Percentiles rank a stretch among this genome's conserved stretches.
These are phyloP conservation scores for Dichomitus squalens DNA, from an alignment of 1,284 basidiomycete genomes.

Conservation along the genomic window DNA sequence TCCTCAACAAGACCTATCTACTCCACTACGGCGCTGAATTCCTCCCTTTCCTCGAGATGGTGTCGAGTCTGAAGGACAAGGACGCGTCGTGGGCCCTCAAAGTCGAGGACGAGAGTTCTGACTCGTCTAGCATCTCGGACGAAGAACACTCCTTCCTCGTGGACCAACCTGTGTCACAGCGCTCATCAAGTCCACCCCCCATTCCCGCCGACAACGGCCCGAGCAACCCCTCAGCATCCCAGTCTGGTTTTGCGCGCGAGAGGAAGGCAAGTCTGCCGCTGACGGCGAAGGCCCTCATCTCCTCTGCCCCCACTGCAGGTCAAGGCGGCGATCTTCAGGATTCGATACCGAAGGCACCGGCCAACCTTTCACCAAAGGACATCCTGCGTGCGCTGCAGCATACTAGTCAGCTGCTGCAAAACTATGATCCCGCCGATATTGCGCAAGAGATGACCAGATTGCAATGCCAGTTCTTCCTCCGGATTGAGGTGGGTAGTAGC, in stretches of 20 bases:
- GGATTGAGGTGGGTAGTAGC: conserved; percentile 59
- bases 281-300: conserved; percentile 42
- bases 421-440: conserved; percentile 59
- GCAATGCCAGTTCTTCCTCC: conserved; percentile 62
- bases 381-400: conserved; percentile 64
- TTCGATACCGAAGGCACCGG: neutral
- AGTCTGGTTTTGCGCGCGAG: conserved; percentile 41
- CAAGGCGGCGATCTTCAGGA: neutral
- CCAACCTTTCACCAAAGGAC: conserved; percentile 41
- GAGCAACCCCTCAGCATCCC: neutral
- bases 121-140: conserved; percentile 51
- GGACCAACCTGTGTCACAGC: conserved; percentile 29
- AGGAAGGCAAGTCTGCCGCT: conserved; percentile 67
- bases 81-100: conserved; percentile 74
- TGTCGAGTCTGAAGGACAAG: conserved; percentile 61
- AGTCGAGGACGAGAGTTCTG: conserved; percentile 66
- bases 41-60: conserved; percentile 71
- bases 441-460: conserved; percentile 79
- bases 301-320: conserved; percentile 17
- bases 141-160: conserved; percentile 50
- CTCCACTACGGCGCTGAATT: conserved; percentile 82
- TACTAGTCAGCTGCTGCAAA: conserved; percentile 55
- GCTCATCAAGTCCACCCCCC: conserved; percentile 22
- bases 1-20: conserved; percentile 75
- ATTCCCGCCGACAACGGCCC: conserved; percentile 9